Conservation (phyloP, 176 grass and related monocot species). For the Saccharum spontaneum region DNA sequence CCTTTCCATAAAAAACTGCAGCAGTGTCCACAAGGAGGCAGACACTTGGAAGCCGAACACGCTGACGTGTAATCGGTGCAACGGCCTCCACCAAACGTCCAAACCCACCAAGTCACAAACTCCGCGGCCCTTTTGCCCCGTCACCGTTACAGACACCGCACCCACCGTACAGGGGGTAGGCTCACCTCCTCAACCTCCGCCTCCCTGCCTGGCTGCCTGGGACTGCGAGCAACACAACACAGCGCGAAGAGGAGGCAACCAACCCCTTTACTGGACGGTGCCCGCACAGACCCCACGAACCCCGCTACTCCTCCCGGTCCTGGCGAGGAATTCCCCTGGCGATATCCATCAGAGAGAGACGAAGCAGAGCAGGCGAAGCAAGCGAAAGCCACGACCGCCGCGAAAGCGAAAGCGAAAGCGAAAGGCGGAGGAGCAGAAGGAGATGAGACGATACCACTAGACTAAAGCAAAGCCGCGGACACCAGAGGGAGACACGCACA, state of each 20-base stretch:
- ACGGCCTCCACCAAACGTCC: background rate
- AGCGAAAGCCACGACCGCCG: constrained; percentile 33
- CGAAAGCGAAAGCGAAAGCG: background rate
- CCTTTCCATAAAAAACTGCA: background rate
- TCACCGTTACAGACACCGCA: background rate
- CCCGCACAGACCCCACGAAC: background rate
- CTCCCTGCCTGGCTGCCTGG: too few relatives aligned
- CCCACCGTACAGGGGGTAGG: background rate
- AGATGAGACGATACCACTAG: constrained; percentile 15
- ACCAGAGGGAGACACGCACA: background rate
- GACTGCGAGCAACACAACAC: too few relatives aligned
- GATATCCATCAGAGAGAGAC: background rate
- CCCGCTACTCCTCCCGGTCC: background rate
- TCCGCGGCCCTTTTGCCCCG: background rate
- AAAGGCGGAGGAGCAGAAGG: constrained; percentile 23
- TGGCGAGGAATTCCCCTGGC: too few relatives aligned
- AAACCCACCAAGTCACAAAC: background rate
- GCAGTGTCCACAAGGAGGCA: too few relatives aligned
- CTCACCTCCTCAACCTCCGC: background rate
- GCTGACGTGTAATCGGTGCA: constrained; percentile 22
- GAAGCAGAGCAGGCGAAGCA: constrained; percentile 42
- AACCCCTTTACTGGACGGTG: constrained; percentile 2
- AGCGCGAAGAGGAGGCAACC: background rate
- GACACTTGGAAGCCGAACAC: background rate
- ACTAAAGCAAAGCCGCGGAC: constrained; percentile 13